Base-by-base conservation (phyloP, 2,329 filamentous ascomycete species). In the Aspergillus amoenus region DNA sequence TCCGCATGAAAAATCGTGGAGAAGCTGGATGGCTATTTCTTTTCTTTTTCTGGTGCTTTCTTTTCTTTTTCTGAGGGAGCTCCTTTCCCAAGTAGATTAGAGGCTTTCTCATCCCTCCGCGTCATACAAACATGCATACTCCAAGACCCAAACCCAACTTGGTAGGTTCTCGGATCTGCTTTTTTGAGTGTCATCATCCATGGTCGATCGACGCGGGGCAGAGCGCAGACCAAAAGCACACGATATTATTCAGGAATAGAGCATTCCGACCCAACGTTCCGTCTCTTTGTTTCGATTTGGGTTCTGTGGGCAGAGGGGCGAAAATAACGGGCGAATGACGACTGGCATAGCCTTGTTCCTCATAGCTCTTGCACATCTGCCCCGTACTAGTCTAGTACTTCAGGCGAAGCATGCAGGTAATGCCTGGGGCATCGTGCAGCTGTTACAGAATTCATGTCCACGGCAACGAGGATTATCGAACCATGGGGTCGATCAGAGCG, bases 401-500 rank as follows among this genome's bases (percentile, higher is more conserved):
- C 51, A 56, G 51, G 42, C 55, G 34, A 52, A 48, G 47, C 34
- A 57, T 57, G 44, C 44, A 50, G 48, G 51, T 49, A 41, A 54
- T 48, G 44, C 37, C 30, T 42, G 40, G 42, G 34, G 39, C 55
- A 53, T 42, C 42, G 21, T 48, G 43, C 50, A 57, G 44, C 40
- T 50, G 39, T 50, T 46, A 44, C 34, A 43, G 39, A 43, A 44
- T 32, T 44, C 45, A 39, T 46, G 50, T 34, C 55, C 55, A 57
- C 50, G 46, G 32, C 49, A 53, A 52, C 8, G 42, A 52, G 50
- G 50, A 24, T 30, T 24, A 41, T 40, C 43, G 50, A 57, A 57
- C 55, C 55, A 57, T 57, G 55, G 50, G 55, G 50, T 49, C 50
- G 55, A 57, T 57, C 50, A 54, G 55, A 54, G 55, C 55, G 45